Percentiles rank a stretch among this genome's conserved stretches.
Evolutionary conservation across 1,284 basidiomycete species (phyloP).

Genomic region (Marasmius fiardii): DNA sequence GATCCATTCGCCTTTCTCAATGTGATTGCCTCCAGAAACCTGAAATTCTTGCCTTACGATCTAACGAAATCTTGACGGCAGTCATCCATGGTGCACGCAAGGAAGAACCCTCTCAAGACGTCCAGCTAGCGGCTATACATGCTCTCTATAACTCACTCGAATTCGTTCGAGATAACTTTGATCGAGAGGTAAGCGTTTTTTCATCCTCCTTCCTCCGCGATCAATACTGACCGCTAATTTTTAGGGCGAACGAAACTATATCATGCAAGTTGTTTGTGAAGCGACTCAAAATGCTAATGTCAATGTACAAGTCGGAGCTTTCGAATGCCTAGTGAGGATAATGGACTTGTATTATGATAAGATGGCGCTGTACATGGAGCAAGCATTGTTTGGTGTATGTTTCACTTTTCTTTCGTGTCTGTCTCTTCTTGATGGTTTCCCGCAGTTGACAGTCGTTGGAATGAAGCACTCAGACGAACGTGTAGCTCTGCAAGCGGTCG

Average conservation of each 20-base stretch:
- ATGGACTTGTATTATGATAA: conserved; percentile 99
- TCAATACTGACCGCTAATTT: conserved; percentile 15
- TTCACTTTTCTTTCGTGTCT: conserved; percentile 8
- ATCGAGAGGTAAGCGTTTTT: conserved; percentile 72
- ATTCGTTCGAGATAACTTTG: conserved; percentile 98
- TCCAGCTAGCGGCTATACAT: conserved; percentile 93
- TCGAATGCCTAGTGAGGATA: conserved; percentile 94
- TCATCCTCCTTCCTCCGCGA: conserved; percentile 8
- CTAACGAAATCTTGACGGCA: conserved; percentile 97
- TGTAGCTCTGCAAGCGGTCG: conserved; percentile 95
- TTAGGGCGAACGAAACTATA: conserved; percentile 98
- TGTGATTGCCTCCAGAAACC: conserved; percentile 63
- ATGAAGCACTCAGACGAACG: conserved; percentile 94
- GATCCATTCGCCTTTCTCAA: conserved; percentile 11
- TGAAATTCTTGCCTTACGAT: conserved; percentile 83
- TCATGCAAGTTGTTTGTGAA: conserved; percentile 99
- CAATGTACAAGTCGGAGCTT: conserved; percentile 87
- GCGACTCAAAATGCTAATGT: conserved; percentile 86
- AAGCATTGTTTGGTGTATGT: conserved; percentile 93
- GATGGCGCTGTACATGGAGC: conserved; percentile 99
- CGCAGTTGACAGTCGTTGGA: conserved; percentile 92
- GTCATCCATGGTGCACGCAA: conserved; percentile 98
- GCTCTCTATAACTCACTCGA: conserved; percentile 96
- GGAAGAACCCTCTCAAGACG: conserved; percentile 91
- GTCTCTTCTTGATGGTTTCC: neutral